Evolutionary conservation across 2,329 filamentous ascomycete species (phyloP).

Genomic region (Penicillium vulpinum): DNA sequence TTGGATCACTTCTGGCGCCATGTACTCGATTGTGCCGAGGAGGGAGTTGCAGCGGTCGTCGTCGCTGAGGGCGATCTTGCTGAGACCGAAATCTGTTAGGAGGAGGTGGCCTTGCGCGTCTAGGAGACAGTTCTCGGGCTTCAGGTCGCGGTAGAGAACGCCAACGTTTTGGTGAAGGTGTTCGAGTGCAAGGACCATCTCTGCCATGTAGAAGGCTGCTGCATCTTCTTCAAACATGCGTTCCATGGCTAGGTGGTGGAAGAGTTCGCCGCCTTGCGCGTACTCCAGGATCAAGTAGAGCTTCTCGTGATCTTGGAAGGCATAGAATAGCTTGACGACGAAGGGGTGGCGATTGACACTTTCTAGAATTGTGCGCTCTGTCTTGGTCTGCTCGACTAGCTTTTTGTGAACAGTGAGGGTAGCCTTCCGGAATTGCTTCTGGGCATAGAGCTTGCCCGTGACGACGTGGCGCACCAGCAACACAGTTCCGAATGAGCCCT

Average conservation of each 20-base stretch:
- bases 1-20: conserved; percentile 92
- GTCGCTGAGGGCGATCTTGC: conserved; percentile 81
- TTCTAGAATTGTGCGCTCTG: conserved; percentile 90
- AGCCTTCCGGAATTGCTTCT: conserved; percentile 98
- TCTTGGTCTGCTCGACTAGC: conserved; percentile 95
- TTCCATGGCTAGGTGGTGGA: conserved; percentile 89
- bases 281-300: conserved; percentile 97
- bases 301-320: conserved; percentile 97
- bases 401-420: conserved; percentile 94
- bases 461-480: conserved; percentile 84
- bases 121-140: conserved; percentile 95
- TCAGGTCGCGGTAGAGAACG: conserved; percentile 94
- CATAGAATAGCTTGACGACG: conserved; percentile 96
- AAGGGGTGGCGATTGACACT: conserved; percentile 96
- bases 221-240: conserved; percentile 91
- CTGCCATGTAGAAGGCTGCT: conserved; percentile 96
- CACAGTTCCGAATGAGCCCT: conserved; percentile 94
- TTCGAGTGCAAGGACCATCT: conserved; percentile 91
- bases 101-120: conserved; percentile 90
- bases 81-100: conserved; percentile 93
- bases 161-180: conserved; percentile 90
- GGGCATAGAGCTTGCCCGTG: conserved; percentile 88
- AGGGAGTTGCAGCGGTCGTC: conserved; percentile 78
- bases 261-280: conserved; percentile 93
- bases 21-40: conserved; percentile 95